phyloP scores from a whole-genome alignment of 768 basidiomycete species.

The Podaxis mareebaensis region DNA sequence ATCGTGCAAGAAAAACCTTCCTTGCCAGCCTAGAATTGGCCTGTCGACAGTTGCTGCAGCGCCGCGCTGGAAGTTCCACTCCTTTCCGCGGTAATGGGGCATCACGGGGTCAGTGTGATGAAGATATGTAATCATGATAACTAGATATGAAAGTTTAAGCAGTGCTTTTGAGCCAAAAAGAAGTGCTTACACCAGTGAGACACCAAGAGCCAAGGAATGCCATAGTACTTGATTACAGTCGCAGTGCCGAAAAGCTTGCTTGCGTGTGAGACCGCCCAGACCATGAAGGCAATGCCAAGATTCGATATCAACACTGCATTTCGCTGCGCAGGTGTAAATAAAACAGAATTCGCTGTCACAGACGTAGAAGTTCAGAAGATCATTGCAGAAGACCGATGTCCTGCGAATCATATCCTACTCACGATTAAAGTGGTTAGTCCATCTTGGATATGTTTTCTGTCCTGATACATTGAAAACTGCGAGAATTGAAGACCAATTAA shows the following conservation, averaged over 20 bases:
- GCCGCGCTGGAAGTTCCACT: constrained; percentile 64
- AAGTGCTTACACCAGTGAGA: constrained; percentile 51
- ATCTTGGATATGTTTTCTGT: constrained; percentile 56
- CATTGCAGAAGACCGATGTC: background rate
- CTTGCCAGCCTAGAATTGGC: constrained; percentile 61
- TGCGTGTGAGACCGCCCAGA: constrained; percentile 37
- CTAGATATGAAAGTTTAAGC: constrained; percentile 22
- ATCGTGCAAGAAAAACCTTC: constrained; percentile 67
- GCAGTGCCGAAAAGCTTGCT: constrained; percentile 37
- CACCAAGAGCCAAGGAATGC: constrained; percentile 55
- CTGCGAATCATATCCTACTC: constrained; percentile 25
- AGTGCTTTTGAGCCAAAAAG: background rate
- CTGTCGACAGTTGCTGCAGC: constrained; percentile 63
- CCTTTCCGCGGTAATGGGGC: constrained; percentile 56
- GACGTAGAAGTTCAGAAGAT: constrained; percentile 7
- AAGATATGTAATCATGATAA: constrained; percentile 60
- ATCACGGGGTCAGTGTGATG: constrained; percentile 63
- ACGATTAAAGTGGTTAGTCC: constrained; percentile 72
- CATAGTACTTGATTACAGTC: constrained; percentile 49
- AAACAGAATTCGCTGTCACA: constrained; percentile 48
- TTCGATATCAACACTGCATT: constrained; percentile 57
- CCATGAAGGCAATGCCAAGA: constrained; percentile 53
- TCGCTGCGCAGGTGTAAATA: constrained; percentile 55
- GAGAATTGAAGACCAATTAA: constrained; percentile 16
- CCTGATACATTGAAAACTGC: constrained; percentile 64